A percentile compares a stretch with the other conserved stretches of the same genome.
These are phyloP conservation scores for Myxozyma vanderwaltii DNA, from an alignment of 805 yeast species.

Conservation along the genomic window DNA sequence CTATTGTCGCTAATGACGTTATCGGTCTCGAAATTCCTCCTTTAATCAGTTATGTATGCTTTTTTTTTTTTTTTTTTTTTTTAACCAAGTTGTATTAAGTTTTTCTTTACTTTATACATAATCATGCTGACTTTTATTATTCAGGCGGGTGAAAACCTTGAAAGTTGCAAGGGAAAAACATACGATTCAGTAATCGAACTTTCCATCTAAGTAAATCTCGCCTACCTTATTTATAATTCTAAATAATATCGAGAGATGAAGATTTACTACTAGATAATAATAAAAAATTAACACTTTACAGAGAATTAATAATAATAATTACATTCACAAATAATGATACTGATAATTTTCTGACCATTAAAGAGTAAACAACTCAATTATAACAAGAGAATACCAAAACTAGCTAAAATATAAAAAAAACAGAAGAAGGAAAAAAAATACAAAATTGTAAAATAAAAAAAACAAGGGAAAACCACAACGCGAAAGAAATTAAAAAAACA, in stretches of 20 bases:
- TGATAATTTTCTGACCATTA: not conserved
- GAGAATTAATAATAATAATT: not conserved
- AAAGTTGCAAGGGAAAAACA: conserved; percentile 53
- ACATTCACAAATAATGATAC: not conserved
- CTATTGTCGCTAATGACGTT: conserved; percentile 38
- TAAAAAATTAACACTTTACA: no score
- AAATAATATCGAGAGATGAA: no score
- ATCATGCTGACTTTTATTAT: conserved; percentile 36
- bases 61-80: conserved; percentile 71
- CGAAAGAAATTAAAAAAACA: no score
- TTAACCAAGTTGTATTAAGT: no score
- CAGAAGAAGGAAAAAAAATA: not conserved
- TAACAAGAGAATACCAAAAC: not conserved
- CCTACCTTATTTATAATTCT: no score
- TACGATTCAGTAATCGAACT: conserved; percentile 34
- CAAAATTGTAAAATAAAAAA: not conserved
- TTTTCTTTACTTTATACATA: no score
- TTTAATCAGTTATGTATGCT: conserved; percentile 57
- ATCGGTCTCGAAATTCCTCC: conserved; percentile 76
- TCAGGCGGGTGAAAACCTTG: conserved; percentile 64
- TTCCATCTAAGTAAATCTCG: not conserved
- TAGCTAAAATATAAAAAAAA: not conserved
- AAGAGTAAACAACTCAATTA: conserved; percentile 3
- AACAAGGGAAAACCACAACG: no score
- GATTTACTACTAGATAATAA: no score